Percentiles rank a stretch among this genome's conserved stretches.
phyloP scores from a whole-genome alignment of 306 rosid species.

The Trifolium fragiferum region DNA sequence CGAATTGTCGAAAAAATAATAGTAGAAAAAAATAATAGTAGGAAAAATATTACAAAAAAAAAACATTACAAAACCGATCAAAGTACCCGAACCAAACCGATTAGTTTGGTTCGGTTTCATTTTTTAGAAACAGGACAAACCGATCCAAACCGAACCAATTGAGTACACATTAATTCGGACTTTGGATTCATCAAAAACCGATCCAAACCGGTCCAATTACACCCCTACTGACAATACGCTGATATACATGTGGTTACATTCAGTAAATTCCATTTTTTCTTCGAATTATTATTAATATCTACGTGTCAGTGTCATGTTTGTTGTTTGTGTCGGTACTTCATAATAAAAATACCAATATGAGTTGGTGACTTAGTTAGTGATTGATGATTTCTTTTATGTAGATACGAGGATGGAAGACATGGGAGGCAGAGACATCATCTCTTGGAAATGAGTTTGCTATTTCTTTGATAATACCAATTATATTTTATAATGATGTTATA shows the following conservation, averaged over 20 bases:
- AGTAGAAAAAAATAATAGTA: no score
- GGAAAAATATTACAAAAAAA: no score
- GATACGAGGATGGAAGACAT: conserved; percentile 97
- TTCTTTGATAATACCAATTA: conserved; percentile 65
- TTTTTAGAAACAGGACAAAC: no score
- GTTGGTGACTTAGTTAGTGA: not conserved
- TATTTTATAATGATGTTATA: conserved; percentile 16
- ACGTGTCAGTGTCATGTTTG: not conserved
- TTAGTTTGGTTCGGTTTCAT: no score
- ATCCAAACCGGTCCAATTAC: no score
- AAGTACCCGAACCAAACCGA: no score
- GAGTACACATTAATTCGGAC: no score
- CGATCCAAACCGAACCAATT: no score
- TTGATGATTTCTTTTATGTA: conserved; percentile 47
- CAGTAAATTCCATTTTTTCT: not conserved
- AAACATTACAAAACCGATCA: no score
- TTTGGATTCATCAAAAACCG: no score
- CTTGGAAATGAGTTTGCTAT: conserved; percentile 75
- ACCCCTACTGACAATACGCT: not conserved
- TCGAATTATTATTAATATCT: not conserved
- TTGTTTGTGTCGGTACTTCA: not conserved
- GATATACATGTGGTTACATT: not conserved
- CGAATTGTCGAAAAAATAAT: no score
- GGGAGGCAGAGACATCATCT: conserved; percentile 89
- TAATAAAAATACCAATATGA: not conserved